phyloP scores from a whole-genome alignment of 768 basidiomycete genomes.

The Dioszegia crocea region DNA sequence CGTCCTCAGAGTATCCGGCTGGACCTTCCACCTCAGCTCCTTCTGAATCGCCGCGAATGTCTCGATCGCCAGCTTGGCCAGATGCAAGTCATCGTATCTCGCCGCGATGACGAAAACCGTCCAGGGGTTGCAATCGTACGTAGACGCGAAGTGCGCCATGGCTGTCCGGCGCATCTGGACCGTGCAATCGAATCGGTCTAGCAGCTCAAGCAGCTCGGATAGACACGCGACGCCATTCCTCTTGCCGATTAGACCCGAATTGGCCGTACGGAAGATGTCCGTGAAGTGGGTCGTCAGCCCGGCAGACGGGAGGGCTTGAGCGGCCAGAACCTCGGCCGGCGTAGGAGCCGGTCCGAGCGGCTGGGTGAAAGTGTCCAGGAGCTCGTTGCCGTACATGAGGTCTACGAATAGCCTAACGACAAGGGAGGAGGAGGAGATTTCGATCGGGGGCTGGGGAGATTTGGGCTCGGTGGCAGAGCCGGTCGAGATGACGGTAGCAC shows the following conservation, averaged over 20 bases:
- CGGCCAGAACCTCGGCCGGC: not conserved
- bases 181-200: slow-evolving; percentile 3
- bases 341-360: not conserved
- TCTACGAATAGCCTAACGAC: slow-evolving; percentile 1
- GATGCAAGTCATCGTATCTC: not conserved
- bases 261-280: slow-evolving; percentile 4
- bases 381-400: not conserved
- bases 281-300: not conserved
- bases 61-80: slow-evolving; percentile 1
- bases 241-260: not conserved
- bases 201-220: not conserved
- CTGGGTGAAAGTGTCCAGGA: not conserved
- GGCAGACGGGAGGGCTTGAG: not conserved
- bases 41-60: not conserved
- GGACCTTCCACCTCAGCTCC: not conserved
- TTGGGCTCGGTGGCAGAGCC: not conserved
- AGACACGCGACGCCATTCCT: not conserved
- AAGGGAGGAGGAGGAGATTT: slow-evolving; percentile 5
- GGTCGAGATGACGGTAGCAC: too few relatives aligned
- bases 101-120: not conserved
- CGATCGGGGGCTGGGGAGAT: not conserved
- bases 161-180: not conserved
- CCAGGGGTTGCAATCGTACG: not conserved
- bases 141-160: not conserved
- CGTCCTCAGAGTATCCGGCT: not conserved